Evolutionary conservation across 2,329 filamentous ascomycete species (phyloP), one percentile per base, ranked within the genome.

Genomic region (Ophiostoma sp.): DNA sequence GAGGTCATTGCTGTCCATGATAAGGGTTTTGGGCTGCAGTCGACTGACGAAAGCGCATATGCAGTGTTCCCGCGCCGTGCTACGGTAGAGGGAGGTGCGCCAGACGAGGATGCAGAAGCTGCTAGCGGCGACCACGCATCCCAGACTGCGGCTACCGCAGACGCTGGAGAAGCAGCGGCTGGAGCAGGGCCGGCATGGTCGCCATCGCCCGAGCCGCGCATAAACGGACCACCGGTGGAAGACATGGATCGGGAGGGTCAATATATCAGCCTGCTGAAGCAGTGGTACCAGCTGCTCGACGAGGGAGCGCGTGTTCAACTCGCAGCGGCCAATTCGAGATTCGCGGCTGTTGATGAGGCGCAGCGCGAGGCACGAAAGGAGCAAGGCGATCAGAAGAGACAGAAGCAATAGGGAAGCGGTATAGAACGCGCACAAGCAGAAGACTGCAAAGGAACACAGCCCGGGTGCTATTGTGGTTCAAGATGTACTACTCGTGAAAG

Each of bases 201-300:
- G 18, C 58, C 41, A 12, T 66, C 65, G n/a, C 66, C 63, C 3
- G 41, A 42, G 60, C 78, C 83, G 58, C 83, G 88, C 76, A 82
- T 88, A 66, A 83, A 81, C 70, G 86, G 86, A 0, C 84, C 85
- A 67, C 85, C 85, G 0, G 81, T 89, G 27, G 86, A 89, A 76
- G 80, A 84, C 70, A 79, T 78, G 41, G 77, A 80, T 14, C 77
- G 76, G 41, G 86, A 88, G 76, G 78, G 77, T 65, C 77, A 77
- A 41, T 83, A 86, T 72, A 81, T 84, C 67, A 74, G 74, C 63
- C 77, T 79, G 67, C 75, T 89, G 71, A 79, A 79, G 71, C 77
- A 78, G 64, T 85, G 83, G 81, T 85, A 81, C 75, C 73, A 74
- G 40, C 74, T 79, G 62, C 75, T 87, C 66, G 84, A 85, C 71